A percentile compares a stretch with the other conserved stretches of the same genome.
phyloP scores from a whole-genome alignment of 257 asterid genomes.

The Nyctanthes arbortristis region DNA sequence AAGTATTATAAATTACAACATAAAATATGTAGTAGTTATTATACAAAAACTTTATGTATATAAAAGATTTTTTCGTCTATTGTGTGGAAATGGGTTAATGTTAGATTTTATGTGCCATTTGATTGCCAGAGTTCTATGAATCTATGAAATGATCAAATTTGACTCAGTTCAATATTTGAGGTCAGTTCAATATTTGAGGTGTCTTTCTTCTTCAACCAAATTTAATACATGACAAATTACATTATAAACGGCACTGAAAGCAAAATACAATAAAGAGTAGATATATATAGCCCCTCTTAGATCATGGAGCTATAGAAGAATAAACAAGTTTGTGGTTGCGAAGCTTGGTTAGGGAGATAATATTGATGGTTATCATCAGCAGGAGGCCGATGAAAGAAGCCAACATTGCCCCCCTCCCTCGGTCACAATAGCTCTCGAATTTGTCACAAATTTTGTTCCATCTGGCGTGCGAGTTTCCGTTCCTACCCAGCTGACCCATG shows the following conservation, averaged over 20 bases:
- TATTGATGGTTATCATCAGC: constrained; percentile 50
- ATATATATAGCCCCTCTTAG: not conserved
- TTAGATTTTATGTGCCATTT: not conserved
- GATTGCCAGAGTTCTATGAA: not conserved
- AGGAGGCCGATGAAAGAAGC: constrained; percentile 57
- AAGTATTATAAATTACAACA: no score
- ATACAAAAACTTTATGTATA: no score
- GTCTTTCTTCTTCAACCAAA: not conserved
- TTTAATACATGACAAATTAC: not conserved
- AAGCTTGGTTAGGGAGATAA: constrained; percentile 47
- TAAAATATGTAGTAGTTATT: no score
- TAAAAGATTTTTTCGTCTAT: not conserved
- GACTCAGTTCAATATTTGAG: no score
- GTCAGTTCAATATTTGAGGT: not conserved
- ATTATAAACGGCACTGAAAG: not conserved
- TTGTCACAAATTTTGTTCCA: constrained; percentile 88
- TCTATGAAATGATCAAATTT: not conserved
- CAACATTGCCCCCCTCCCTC: constrained; percentile 62
- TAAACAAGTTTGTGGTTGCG: constrained; percentile 28
- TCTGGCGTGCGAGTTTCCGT: constrained; percentile 80
- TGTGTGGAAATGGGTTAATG: not conserved
- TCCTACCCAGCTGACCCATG: constrained; percentile 86
- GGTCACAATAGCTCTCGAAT: constrained; percentile 61
- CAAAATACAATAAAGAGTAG: not conserved
- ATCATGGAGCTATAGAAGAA: constrained; percentile 35